A percentile compares a stretch with the other conserved stretches of the same genome.
These are phyloP conservation scores for Exsudoporus floridanus DNA, from an alignment of 1,284 basidiomycete species.

Conservation along the genomic window DNA sequence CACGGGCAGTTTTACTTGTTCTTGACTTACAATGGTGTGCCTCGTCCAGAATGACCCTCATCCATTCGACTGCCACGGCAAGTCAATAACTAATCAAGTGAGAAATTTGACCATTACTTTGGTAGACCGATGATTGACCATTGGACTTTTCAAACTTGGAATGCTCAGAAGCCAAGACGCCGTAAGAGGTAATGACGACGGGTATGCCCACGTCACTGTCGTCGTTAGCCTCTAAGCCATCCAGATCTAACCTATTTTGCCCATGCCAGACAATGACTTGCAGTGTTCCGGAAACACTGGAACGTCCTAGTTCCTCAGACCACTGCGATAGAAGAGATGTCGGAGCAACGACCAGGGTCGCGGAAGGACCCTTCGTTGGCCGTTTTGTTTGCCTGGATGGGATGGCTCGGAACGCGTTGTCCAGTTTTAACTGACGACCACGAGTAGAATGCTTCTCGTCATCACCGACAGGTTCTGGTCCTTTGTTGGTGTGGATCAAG, in stretches of 20 bases:
- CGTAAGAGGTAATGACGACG: conserved; percentile 90
- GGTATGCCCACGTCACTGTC: conserved; percentile 56
- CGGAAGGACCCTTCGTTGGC: conserved; percentile 44
- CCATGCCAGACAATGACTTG: conserved; percentile 84
- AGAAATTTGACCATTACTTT: conserved; percentile 50
- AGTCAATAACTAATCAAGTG: conserved; percentile 1
- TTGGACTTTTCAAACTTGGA: conserved; percentile 57
- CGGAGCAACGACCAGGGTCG: conserved; percentile 91
- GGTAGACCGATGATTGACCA: conserved; percentile 63
- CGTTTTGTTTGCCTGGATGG: conserved; percentile 37
- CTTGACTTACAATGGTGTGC: conserved; percentile 96
- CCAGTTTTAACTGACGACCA: conserved; percentile 59
- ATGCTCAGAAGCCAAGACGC: conserved; percentile 83
- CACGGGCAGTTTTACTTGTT: conserved; percentile 86
- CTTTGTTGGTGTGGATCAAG: conserved; percentile 80
- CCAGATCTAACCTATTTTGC: conserved; percentile 74
- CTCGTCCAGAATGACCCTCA: conserved; percentile 82
- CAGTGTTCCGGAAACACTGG: conserved; percentile 68
- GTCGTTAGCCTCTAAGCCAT: conserved; percentile 53
- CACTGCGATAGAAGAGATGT: conserved; percentile 91
- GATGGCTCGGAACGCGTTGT: conserved; percentile 53
- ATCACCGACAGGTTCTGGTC: conserved; percentile 41
- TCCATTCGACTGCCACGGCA: conserved; percentile 63
- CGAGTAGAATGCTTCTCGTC: conserved; percentile 39
- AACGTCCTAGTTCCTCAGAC: conserved; percentile 81